Conservation (phyloP, 1,139 yeast species). For the Scheffersomyces segobiensis region DNA sequence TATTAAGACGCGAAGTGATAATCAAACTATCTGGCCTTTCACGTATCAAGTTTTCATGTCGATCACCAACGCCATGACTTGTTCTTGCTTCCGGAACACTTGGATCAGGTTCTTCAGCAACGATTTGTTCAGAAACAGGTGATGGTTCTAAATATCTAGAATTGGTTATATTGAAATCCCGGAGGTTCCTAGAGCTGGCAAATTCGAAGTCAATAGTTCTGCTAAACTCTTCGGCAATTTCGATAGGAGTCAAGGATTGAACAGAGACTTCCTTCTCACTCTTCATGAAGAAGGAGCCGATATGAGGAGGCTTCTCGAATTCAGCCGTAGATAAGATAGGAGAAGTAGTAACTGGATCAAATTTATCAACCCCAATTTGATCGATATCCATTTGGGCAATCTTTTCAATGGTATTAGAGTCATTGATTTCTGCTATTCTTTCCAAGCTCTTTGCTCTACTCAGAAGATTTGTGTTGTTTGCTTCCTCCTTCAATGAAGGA, state of each 20-base stretch:
- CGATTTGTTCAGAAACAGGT: background rate
- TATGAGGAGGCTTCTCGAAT: slow-evolving; percentile 6
- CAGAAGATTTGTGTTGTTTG: slow-evolving; percentile 1
- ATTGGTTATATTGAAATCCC: background rate
- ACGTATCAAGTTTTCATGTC: background rate
- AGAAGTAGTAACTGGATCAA: background rate
- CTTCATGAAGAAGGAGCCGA: slow-evolving; percentile 11
- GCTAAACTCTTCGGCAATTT: slow-evolving; percentile 31
- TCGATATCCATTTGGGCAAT: background rate
- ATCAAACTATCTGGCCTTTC: background rate
- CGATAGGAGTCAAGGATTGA: slow-evolving; percentile 32
- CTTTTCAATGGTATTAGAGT: background rate
- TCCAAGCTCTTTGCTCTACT: background rate
- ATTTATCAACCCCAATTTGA: background rate
- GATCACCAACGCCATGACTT: background rate
- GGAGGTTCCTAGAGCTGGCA: slow-evolving; percentile 1
- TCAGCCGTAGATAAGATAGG: background rate
- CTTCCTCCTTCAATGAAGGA: slow-evolving; percentile 19
- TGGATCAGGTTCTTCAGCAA: background rate
- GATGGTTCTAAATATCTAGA: background rate
- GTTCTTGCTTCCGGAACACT: background rate
- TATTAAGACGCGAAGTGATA: background rate
- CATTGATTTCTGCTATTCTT: background rate
- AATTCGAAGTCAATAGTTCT: slow-evolving; percentile 26
- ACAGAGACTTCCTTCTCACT: slow-evolving; percentile 19